Conservation (phyloP, 306 rosid species). For the Phaseolus lunatus region DNA sequence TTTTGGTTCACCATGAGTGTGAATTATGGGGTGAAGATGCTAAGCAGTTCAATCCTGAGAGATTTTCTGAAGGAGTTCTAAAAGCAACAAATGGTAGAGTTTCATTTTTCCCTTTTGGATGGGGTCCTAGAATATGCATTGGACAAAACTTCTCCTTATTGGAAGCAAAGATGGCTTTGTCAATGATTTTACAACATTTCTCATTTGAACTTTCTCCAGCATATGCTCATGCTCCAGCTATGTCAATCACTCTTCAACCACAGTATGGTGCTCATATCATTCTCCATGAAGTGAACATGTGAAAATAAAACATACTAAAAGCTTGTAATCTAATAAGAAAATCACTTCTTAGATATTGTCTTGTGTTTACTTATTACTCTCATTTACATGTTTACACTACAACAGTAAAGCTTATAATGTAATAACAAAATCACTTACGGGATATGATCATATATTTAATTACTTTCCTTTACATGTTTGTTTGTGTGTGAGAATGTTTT, state of each 20-base stretch:
- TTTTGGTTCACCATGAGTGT: slow-evolving; percentile 45
- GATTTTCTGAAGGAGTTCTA: slow-evolving; percentile 53
- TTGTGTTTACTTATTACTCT: neutral
- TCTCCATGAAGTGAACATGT: slow-evolving; percentile 16
- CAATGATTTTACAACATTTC: slow-evolving; percentile 57
- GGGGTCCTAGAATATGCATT: slow-evolving; percentile 54
- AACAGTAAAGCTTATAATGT: neutral
- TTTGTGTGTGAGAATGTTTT: too few relatives aligned
- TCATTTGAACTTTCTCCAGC: slow-evolving; percentile 58
- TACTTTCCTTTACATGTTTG: too few relatives aligned
- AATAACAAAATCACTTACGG: neutral
- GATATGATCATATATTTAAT: neutral
- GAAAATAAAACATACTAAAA: neutral
- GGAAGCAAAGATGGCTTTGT: slow-evolving; percentile 59
- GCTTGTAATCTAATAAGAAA: neutral
- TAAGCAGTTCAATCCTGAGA: slow-evolving; percentile 53
- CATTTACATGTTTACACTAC: neutral
- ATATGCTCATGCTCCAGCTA: slow-evolving; percentile 52
- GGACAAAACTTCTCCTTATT: slow-evolving; percentile 49
- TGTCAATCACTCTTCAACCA: slow-evolving; percentile 42
- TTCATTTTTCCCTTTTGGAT: slow-evolving; percentile 49
- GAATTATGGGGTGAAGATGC: slow-evolving; percentile 55
- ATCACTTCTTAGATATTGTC: neutral
- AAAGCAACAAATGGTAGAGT: slow-evolving; percentile 46
- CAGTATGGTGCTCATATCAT: slow-evolving; percentile 53